These are phyloP conservation scores for Trichoderma polysporum DNA, from an alignment of 2,329 filamentous ascomycete genomes.

Conservation along the genomic window DNA sequence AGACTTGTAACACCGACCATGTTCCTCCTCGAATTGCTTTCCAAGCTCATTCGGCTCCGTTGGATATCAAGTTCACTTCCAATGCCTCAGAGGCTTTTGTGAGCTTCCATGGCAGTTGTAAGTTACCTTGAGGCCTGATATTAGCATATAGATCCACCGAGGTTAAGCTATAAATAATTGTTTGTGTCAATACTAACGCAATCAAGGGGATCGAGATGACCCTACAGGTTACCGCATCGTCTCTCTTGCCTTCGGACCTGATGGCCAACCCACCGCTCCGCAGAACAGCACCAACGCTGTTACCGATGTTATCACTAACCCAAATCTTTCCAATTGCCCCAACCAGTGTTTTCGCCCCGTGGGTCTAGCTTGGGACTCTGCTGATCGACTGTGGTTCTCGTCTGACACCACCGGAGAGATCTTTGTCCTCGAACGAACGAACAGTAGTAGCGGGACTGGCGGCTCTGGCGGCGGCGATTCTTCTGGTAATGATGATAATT, in stretches of 20 bases:
- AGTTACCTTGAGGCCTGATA: constrained; percentile 26
- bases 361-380: constrained; percentile 52
- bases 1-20: constrained; percentile 43
- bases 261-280: constrained; percentile 42
- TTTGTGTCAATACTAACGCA: background rate
- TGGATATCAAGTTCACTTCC: constrained; percentile 67
- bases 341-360: constrained; percentile 62
- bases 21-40: constrained; percentile 57
- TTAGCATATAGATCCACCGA: background rate
- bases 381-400: constrained; percentile 60
- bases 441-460: background rate
- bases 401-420: constrained; percentile 66
- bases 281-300: constrained; percentile 47
- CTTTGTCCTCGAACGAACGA: constrained; percentile 48
- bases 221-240: constrained; percentile 50
- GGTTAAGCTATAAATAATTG: too few relatives aligned
- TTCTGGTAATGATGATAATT: constrained; percentile 15
- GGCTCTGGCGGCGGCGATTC: constrained; percentile 13
- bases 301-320: constrained; percentile 55
- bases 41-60: constrained; percentile 66
- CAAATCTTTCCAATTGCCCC: constrained; percentile 53
- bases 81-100: constrained; percentile 62
- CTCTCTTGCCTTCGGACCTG: constrained; percentile 38
- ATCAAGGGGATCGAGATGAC: constrained; percentile 41
- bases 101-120: constrained; percentile 71